Evolutionary conservation across 2,329 filamentous ascomycete genomes (phyloP), one percentile per base, ranked within the genome.

Genomic region (Graphilbum fragrans): DNA sequence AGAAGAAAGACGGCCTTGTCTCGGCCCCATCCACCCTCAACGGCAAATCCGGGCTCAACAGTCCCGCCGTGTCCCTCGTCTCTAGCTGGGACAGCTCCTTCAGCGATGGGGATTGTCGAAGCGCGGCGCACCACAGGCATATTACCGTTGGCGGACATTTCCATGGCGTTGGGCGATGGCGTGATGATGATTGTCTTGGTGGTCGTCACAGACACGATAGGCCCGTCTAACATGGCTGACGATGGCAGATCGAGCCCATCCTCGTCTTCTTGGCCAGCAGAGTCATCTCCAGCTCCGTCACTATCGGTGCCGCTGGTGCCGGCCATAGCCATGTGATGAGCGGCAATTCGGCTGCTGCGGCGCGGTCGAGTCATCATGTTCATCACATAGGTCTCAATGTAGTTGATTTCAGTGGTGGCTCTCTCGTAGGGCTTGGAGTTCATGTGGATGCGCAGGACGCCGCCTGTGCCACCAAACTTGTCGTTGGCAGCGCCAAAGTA

Each of bases 401-500:
- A 50, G 19, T 43, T 45, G 17, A 40, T 41, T 33, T 44, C 37
- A 29, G 50, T n/a, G 38, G 19, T 47, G 11, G 19, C 64, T 56
- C 16, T 65, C 37, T 38, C 42, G 20, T 49, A 31, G 36, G 47
- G 48, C 58, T 46, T 67, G 54, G 72, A 74, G 53, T 77, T 77
- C 56, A 67, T 65, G 59, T 96, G 87, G 41, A 96, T 77, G 50
- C 80, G 82, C 57, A 98, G 78, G 14, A 98, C 92, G 41, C 93
- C 90, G 2, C 92, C 92, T 16, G 87, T 94, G 25, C 93, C 92
- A 8, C 92, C 92, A 64, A 98, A 98, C 44, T 93, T 85, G 64
- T 98, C 92, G 59, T 98, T 98, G 52, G 84, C 77, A 45, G 88
- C 94, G 5, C 92, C 93, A 60, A 92, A 98, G 60, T 90, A 96